Evolutionary conservation across 192 early-diverging fungal species (phyloP).

Genomic region (Umbelopsis sp.): DNA sequence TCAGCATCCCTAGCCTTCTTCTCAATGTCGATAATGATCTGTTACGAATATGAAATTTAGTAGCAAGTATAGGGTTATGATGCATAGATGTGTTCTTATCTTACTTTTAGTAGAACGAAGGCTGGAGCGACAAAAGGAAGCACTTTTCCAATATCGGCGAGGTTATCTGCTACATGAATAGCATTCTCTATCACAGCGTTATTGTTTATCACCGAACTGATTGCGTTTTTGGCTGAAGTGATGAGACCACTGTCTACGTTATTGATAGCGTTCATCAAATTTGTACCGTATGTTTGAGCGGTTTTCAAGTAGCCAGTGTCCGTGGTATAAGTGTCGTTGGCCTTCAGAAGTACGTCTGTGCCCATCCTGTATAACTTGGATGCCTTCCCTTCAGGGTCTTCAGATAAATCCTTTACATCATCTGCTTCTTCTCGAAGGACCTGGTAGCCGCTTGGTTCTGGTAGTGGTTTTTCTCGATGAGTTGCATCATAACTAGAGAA

Average conservation of each 20-base stretch:
- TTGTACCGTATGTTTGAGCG: not conserved
- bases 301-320: not conserved
- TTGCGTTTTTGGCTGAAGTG: not conserved
- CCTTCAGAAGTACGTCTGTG: slow-evolving; percentile 8
- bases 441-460: not conserved
- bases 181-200: slow-evolving; percentile 33
- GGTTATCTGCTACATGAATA: slow-evolving; percentile 41
- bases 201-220: slow-evolving; percentile 11
- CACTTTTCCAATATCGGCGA: slow-evolving; percentile 43
- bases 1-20: slow-evolving; percentile 49
- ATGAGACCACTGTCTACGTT: not conserved
- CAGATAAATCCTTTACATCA: not conserved
- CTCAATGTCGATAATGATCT: slow-evolving; percentile 55
- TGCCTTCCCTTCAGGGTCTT: not conserved
- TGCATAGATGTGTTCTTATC: not conserved
- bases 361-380: not conserved
- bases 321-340: slow-evolving; percentile 3
- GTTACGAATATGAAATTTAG: not conserved
- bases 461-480: not conserved
- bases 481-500: not conserved
- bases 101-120: slow-evolving; percentile 51
- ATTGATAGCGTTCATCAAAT: not conserved
- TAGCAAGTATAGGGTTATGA: not conserved
- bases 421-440: not conserved
- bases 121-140: slow-evolving; percentile 56